Percentiles rank a stretch among this genome's conserved stretches.
Evolutionary conservation across 164 flowering plant genomes (phyloP).

Genomic region (Piper longum): DNA sequence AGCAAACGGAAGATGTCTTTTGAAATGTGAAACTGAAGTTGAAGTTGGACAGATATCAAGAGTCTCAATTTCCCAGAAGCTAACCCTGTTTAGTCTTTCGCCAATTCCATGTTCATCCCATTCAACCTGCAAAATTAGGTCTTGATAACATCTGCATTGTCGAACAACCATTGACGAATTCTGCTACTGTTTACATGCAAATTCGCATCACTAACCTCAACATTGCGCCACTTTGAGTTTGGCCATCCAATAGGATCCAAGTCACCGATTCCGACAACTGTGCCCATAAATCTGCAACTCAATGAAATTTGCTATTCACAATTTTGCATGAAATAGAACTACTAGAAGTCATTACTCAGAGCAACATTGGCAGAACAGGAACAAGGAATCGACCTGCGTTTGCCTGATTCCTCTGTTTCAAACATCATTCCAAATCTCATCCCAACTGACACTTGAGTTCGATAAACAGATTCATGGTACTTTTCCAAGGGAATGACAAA

Average conservation of each 20-base stretch:
- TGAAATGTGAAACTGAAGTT: slow-evolving; percentile 48
- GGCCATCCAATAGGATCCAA: slow-evolving; percentile 93
- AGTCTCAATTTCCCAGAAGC: slow-evolving; percentile 92
- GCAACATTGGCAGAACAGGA: background rate
- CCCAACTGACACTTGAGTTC: slow-evolving; percentile 70
- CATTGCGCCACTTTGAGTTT: slow-evolving; percentile 87
- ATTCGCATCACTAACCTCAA: slow-evolving; percentile 42
- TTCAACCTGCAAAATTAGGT: slow-evolving; percentile 49
- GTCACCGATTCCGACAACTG: slow-evolving; percentile 69
- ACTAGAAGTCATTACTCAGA: no score
- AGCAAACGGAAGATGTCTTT: slow-evolving; percentile 54
- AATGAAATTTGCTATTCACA: background rate
- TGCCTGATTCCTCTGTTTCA: slow-evolving; percentile 95
- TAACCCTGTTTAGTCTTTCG: slow-evolving; percentile 72
- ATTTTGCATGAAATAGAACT: no score
- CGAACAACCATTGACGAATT: background rate
- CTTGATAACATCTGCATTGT: background rate
- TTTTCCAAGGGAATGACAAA: slow-evolving; percentile 72
- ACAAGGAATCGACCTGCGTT: slow-evolving; percentile 55
- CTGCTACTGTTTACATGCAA: background rate
- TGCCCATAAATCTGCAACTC: slow-evolving; percentile 44
- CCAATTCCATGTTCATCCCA: slow-evolving; percentile 93
- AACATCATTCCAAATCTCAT: slow-evolving; percentile 99
- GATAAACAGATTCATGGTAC: slow-evolving; percentile 59
- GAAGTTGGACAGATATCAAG: slow-evolving; percentile 79